Evolutionary conservation across 345 rosid genomes (phyloP), one percentile per base, ranked within the genome.

Genomic region (Citrus hindsii): DNA sequence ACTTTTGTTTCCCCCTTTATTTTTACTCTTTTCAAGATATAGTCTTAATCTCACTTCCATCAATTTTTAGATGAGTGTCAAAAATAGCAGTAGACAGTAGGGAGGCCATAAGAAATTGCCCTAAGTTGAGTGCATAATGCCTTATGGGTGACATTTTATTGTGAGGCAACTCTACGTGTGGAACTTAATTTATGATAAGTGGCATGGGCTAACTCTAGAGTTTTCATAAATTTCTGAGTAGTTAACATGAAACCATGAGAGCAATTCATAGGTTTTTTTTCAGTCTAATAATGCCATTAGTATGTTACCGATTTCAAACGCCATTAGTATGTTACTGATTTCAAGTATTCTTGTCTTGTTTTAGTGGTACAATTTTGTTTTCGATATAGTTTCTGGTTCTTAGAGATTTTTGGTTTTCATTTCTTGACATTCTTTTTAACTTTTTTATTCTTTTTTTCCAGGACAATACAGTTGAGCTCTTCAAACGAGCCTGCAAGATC

Each of bases 401-500:
- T 67, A n/a, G 33, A 53, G 8, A 37, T 60, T 73, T 33, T 71
- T 75, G 70, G 69, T 73, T 79, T 61, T 66, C 9, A 58, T 40
- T 27, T 53, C 24, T 61, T 55, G 48, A 80, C 30, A 6, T 62
- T 30, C 40, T 70, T 9, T 46, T 13, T 46, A 4, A 13, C 1
- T 46, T 46, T 56, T 33, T 51, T 68, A 9, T 59, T 64, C 38
- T 69, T 21, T 33, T 79, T 5, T 65, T 86, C 73, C 81, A 96
- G 99, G 98, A 96, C 79, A 96, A 96, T 86, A 70, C 94, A 78
- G 83, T 83, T 63, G 98, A 96, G 85, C 87, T 89, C 82, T 96
- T 91, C 86, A 90, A 89, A 90, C 89, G 99, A 90, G 98, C 98
- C 55, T 90, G 97, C 90, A 94, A 90, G 92, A 94, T 96, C 83